A percentile compares a stretch with the other conserved stretches of the same genome.
Evolutionary conservation across 116 monocot genomes (phyloP).

Genomic region (Papilionanthe hybrid): DNA sequence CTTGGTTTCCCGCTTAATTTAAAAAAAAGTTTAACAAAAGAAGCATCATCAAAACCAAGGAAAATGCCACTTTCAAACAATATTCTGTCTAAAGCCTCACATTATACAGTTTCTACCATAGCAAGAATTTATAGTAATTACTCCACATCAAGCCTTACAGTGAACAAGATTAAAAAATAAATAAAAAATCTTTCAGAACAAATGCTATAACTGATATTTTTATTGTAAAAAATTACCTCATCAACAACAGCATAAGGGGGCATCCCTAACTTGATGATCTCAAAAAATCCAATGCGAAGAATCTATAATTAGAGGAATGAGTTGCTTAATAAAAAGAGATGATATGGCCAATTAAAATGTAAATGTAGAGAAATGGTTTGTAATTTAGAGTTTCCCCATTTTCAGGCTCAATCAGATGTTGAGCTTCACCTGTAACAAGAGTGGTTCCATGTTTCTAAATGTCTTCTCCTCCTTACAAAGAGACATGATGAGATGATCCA

Average conservation of each 20-base stretch:
- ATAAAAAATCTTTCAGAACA: not conserved
- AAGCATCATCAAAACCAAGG: no score
- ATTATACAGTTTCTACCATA: not conserved
- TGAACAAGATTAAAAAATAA: not conserved
- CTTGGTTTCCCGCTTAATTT: not conserved
- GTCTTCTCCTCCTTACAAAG: slow-evolving; percentile 68
- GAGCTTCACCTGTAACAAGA: slow-evolving; percentile 71
- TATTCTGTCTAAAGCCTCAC: not conserved
- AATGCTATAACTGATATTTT: not conserved
- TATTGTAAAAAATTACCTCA: slow-evolving; percentile 55
- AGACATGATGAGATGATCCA: slow-evolving; percentile 85
- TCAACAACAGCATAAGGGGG: slow-evolving; percentile 88
- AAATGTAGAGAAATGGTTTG: not conserved
- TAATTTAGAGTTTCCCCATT: not conserved
- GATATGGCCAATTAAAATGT: not conserved
- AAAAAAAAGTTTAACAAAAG: not conserved
- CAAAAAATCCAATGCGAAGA: slow-evolving; percentile 86
- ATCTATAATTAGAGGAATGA: slow-evolving; percentile 46
- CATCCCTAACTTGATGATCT: slow-evolving; percentile 79
- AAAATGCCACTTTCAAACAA: not conserved
- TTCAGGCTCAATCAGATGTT: not conserved
- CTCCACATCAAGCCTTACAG: not conserved
- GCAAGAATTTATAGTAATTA: not conserved
- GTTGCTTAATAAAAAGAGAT: not conserved
- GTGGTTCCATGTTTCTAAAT: slow-evolving; percentile 89